Base-by-base conservation (phyloP, 805 yeast genomes). In the Scheffersomyces lignosus region DNA sequence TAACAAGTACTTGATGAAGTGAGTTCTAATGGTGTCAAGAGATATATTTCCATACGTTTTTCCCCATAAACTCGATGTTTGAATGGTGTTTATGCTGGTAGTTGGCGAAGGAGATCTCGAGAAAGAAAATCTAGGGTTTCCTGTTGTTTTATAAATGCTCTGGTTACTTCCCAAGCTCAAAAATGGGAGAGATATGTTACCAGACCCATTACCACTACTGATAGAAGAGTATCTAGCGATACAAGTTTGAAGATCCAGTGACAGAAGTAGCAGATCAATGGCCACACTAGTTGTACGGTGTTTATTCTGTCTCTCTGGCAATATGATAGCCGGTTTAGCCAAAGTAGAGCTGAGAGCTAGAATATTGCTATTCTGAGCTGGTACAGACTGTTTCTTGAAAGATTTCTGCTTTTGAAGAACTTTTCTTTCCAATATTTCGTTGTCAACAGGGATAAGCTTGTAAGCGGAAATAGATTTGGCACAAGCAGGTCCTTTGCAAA, bases 1-100 rank as follows among this genome's bases (percentile, higher is more conserved):
- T 4, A 67, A 32, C 36, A 69, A 49, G 29, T 52, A 51, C 35
- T 52, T 49, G 12, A 69, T 47, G 33, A 66, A 57, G 5, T 43
- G 29, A 29, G 56, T 57, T 36, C 61, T 60, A 20, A 66, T 37
- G 6, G 38, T 42, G 4, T 66, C 70, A 7, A 53, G 25, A 20
- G 66, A 40, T 10, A 57, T 33, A 13, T 25, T 33, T 18, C 42
- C 43, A 36, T 59, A 51, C 12, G 34, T 33, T 3, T 33, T 22
- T 8, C 53, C 49, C 25, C 52, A 39, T 2, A 56, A 45, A 7
- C 56, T 35, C 9, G 45, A 35, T 3, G 54, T 51, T 25, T 40
- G 46, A 8, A 36, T 39, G 3, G 58, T 46, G 4, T 56, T 44
- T 15, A 43, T 34, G 25, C 47, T 51, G 12, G 51, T 47, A 25